Base-by-base conservation (phyloP, 495 filamentous ascomycete species). In the Tuber borchii region DNA sequence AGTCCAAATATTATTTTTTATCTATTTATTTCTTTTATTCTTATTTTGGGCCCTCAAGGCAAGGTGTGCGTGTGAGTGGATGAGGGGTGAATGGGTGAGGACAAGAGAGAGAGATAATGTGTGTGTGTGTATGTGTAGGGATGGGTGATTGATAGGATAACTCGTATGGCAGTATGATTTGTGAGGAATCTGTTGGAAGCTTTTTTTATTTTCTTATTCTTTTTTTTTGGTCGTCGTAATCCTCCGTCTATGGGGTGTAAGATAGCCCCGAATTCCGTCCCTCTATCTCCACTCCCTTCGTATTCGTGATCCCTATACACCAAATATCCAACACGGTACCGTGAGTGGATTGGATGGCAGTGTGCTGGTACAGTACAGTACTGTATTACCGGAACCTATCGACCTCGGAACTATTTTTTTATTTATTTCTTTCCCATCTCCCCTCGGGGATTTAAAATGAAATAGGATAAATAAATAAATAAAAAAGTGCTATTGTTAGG, bases 241-340 rank as follows among this genome's bases (percentile, higher is more conserved):
- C n/a, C n/a, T 65, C 56, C 12, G 56, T 31, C 26, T 12, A 65
- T 65, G 26, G n/a, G n/a, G 56, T n/a, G 26, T 65, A 65, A 65
- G 56, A 65, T 65, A 22, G 14, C 1, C 56, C 51, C 51, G 51
- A 61, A 61, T 3, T 12, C 51, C 22, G 51, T 26, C n/a, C 17
- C 51, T 61, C n/a, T 61, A 8, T 5, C n/a, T 61, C n/a, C 56
- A 2, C n/a, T 5, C 56, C 45, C 45, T 65, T 31, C 56, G 56
- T 65, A 65, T 65, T 65, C 56, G 56, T 65, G 56, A 65, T 65
- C 56, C 31, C 48, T 26, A 61, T 26, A 65, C n/a, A 31, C 56
- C 20, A n/a, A 65, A n/a, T n/a, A 10, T 65, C 56, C 56, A 65
- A 65, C 56, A 65, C 56, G 26, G 9, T 26, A 65, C 56, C n/a